Percentiles rank a stretch among this genome's conserved stretches.
Evolutionary conservation across 495 filamentous ascomycete genomes (phyloP).

Genomic region (Penicillium desertorum): DNA sequence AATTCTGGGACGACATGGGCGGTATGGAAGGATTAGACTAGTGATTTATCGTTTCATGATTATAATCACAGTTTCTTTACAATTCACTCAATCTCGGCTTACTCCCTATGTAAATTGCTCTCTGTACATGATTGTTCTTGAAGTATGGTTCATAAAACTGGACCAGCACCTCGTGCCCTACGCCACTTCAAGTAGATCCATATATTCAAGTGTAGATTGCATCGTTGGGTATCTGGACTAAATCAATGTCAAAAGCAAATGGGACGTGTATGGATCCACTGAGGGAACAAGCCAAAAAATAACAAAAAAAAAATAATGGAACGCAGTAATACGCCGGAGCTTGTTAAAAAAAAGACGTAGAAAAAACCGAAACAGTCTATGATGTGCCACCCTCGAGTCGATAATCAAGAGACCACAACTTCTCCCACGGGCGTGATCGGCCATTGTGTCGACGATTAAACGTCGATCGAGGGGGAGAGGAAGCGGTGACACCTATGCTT

Average conservation of each 20-base stretch:
- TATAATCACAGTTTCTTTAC: neutral
- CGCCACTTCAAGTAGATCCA: neutral
- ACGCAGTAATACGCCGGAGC: neutral
- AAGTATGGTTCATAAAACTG: neutral
- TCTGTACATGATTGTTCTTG: neutral
- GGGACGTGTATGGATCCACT: constrained; percentile 5
- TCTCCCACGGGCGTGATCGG: constrained; percentile 51
- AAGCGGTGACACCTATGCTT: constrained; percentile 8
- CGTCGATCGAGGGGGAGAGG: constrained; percentile 24
- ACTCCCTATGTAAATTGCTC: neutral
- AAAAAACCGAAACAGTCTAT: constrained; percentile 9
- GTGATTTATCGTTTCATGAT: constrained; percentile 1
- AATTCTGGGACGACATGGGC: constrained; percentile 70
- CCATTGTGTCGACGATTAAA: constrained; percentile 27
- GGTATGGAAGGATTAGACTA: constrained; percentile 49
- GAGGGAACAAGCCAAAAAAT: constrained; percentile 12
- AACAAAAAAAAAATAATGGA: constrained; percentile 4
- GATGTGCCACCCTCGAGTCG: constrained; percentile 38
- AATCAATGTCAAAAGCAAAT: constrained; percentile 17
- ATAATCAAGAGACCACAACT: constrained; percentile 53
- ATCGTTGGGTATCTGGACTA: constrained; percentile 35
- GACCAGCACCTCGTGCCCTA: neutral
- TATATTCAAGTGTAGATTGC: constrained; percentile 17
- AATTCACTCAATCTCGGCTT: neutral
- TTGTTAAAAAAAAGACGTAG: neutral